Evolutionary conservation across 495 filamentous ascomycete genomes (phyloP).

Genomic region (Lophiostoma macrostomum): DNA sequence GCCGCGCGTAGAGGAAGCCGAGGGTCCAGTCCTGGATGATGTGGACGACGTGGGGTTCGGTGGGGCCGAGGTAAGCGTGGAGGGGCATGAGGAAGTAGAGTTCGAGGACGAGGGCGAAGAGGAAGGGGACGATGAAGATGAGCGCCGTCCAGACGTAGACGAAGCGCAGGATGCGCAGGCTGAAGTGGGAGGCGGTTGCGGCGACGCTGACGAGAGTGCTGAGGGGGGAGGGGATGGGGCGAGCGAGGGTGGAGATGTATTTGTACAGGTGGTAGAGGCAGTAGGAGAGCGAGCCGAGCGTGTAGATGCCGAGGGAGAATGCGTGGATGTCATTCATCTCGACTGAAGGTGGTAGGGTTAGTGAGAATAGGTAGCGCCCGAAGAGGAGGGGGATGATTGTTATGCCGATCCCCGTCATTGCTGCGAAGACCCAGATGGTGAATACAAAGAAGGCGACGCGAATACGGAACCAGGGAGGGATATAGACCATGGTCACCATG

Average conservation of each 20-base stretch:
- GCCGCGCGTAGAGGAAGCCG: slow-evolving; percentile 86
- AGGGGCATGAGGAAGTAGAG: slow-evolving; percentile 86
- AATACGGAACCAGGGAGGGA: slow-evolving; percentile 78
- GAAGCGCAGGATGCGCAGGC: slow-evolving; percentile 43
- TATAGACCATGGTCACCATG: slow-evolving; percentile 79
- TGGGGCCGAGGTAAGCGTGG: slow-evolving; percentile 63
- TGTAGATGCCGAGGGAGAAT: slow-evolving; percentile 81
- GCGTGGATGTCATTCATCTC: slow-evolving; percentile 94
- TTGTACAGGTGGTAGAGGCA: slow-evolving; percentile 46
- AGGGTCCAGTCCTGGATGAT: slow-evolving; percentile 92
- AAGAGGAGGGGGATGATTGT: slow-evolving; percentile 83
- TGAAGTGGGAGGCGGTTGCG: slow-evolving; percentile 11
- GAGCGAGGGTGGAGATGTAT: slow-evolving; percentile 39
- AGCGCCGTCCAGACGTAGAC: slow-evolving; percentile 71
- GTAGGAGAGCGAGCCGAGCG: slow-evolving; percentile 65
- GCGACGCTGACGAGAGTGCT: slow-evolving; percentile 18
- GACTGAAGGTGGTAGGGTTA: slow-evolving; percentile 61
- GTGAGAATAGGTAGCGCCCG: slow-evolving; percentile 71
- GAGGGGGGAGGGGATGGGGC: slow-evolving; percentile 12
- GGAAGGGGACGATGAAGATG: slow-evolving; percentile 70
- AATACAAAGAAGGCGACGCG: slow-evolving; percentile 83
- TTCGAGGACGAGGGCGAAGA: slow-evolving; percentile 80
- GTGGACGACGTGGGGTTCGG: slow-evolving; percentile 71
- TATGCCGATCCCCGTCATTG: slow-evolving; percentile 80
- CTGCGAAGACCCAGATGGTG: slow-evolving; percentile 90